These are phyloP conservation scores for Rugosomyces carneus DNA, from an alignment of 1,284 basidiomycete species.

Conservation along the genomic window DNA sequence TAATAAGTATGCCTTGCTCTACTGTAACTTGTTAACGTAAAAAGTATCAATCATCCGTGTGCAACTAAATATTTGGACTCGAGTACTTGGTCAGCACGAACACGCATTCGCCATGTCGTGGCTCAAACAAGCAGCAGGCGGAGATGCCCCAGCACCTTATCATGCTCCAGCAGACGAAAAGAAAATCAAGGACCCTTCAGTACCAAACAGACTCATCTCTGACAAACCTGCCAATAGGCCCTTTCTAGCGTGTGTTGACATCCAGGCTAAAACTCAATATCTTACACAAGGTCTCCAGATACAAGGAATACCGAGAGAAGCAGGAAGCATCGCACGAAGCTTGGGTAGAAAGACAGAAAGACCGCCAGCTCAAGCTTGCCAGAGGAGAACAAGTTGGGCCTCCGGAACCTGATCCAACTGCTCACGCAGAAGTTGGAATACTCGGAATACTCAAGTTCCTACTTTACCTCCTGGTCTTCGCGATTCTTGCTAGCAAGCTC, in stretches of 20 bases:
- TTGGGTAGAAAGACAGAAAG: conserved; percentile 65
- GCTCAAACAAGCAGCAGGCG: conserved; percentile 44
- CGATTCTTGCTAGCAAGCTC: conserved; percentile 67
- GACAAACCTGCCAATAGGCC: conserved; percentile 76
- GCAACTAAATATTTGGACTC: too few relatives aligned
- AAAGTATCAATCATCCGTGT: too few relatives aligned
- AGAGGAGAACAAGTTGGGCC: conserved; percentile 68
- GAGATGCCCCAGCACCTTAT: conserved; percentile 13
- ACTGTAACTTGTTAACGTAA: too few relatives aligned
- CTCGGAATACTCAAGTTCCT: conserved; percentile 65
- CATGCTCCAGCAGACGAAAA: conserved; percentile 10
- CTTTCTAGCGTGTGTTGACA: conserved; percentile 63
- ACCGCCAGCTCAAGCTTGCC: conserved; percentile 66
- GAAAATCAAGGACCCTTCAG: conserved; percentile 17
- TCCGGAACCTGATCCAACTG: conserved; percentile 66
- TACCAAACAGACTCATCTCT: conserved; percentile 43
- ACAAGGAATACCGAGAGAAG: conserved; percentile 61
- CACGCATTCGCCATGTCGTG: conserved; percentile 39
- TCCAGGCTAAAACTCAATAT: background rate
- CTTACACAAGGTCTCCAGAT: conserved; percentile 34
- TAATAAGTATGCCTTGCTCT: too few relatives aligned
- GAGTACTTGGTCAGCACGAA: too few relatives aligned
- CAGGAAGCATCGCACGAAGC: conserved; percentile 56
- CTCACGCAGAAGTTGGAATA: conserved; percentile 56
- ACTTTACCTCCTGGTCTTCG: conserved; percentile 45